Base-by-base conservation (phyloP, 2,329 filamentous ascomycete genomes). In the Exophiala dermatitidis region DNA sequence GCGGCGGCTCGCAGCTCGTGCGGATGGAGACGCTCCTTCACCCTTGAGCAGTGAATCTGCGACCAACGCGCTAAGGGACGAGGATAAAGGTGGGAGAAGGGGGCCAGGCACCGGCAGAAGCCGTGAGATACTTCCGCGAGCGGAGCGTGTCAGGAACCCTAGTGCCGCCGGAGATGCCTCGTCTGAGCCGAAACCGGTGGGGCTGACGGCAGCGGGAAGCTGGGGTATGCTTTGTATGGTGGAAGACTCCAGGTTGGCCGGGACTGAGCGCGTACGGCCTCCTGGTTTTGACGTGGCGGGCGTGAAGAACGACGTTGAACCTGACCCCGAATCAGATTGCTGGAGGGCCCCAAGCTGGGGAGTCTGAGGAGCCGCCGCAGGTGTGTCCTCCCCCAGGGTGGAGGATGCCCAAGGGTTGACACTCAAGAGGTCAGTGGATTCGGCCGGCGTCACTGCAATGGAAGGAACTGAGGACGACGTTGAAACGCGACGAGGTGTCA, bases 21-120 rank as follows among this genome's bases (percentile, higher is more conserved):
- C 53, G 19, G 62, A 54, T 5, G 38, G 48, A 12, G 59, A 48
- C 5, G 53, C 38, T 12, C 73, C 74, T 54, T 79, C 72, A 9
- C 79, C 78, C 10, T 79, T 76, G n/a, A 81, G 76, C 29, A 85
- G 71, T 26, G 81, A 77, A 58, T 86, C 82, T 5, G 82, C 82
- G 4, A 86, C 80, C 45, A 86, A 78, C 1, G 78, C 82, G 63
- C 75, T 80, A 10, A 86, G 71, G 0, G 77, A 78, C 1, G 76
- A 77, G 1, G 78, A 82, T 1, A 86, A 71, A 0, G 83, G 81
- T 31, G 78, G 77, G 1, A 82, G 74, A 3, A 85, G 68, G 4
- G 80, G 77, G 0, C 79, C 79, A 29, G 59, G 78, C 3, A 80
- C 78, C 6, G 59, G 78, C 3, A 80, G 73, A 36, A 85, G 77